phyloP scores from a whole-genome alignment of 768 basidiomycete genomes.

The Tricholoma saponaceum region DNA sequence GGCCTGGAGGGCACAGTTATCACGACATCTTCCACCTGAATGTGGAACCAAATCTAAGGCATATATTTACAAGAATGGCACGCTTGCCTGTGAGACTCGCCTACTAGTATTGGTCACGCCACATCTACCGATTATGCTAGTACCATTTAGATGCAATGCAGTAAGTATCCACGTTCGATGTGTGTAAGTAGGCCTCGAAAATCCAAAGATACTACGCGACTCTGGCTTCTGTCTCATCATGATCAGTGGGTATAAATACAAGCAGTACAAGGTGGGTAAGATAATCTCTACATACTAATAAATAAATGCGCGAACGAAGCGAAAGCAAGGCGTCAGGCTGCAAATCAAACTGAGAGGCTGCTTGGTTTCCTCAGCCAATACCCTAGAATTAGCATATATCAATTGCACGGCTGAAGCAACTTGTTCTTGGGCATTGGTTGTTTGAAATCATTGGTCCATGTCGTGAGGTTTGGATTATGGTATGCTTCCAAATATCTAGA shows the following conservation, averaged over 20 bases:
- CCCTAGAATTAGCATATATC: slow-evolving; percentile 7
- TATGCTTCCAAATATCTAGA: slow-evolving; percentile 62
- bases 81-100: too few relatives aligned
- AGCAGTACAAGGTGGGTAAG: neutral
- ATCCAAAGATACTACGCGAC: neutral
- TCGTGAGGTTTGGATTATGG: slow-evolving; percentile 59
- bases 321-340: neutral
- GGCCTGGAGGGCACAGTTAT: too few relatives aligned
- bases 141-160: neutral
- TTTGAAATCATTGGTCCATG: slow-evolving; percentile 46
- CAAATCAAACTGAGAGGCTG: neutral
- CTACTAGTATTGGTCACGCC: neutral
- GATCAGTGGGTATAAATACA: neutral
- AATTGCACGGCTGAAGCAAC: slow-evolving; percentile 33
- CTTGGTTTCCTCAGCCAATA: neutral
- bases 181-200: neutral
- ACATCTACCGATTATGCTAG: neutral
- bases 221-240: neutral
- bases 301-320: neutral
- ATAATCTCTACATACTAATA: neutral
- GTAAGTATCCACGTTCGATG: neutral
- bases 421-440: slow-evolving; percentile 62
- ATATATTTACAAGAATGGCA: too few relatives aligned
- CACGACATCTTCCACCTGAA: too few relatives aligned
- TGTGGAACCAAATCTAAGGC: too few relatives aligned